Conservation (phyloP, 805 yeast species). For the Nakazawaea ambrosiae region DNA sequence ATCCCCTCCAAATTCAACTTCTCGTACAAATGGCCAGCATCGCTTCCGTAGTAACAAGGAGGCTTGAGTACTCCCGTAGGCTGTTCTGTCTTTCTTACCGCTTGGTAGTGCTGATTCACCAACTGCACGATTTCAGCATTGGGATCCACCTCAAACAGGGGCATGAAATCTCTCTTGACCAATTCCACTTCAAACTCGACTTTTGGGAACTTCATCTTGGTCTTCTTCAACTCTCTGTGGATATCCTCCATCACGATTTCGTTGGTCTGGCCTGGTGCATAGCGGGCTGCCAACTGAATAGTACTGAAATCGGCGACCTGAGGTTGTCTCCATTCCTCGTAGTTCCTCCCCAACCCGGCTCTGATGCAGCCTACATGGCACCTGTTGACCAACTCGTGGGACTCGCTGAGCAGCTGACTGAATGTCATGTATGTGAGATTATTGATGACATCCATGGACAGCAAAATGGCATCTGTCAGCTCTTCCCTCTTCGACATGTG, state of each 20-base stretch:
- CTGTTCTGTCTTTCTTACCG: constrained; percentile 15
- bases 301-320: constrained; percentile 26
- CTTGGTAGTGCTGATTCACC: constrained; percentile 14
- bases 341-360: constrained; percentile 23
- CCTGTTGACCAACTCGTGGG: constrained; percentile 21
- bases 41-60: constrained; percentile 21
- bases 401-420: constrained; percentile 16
- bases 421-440: constrained; percentile 21
- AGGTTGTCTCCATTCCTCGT: constrained; percentile 25
- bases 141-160: constrained; percentile 19
- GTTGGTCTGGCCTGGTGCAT: constrained; percentile 24
- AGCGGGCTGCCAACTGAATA: constrained; percentile 24
- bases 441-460: constrained; percentile 22
- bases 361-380: constrained; percentile 24
- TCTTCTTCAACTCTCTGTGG: constrained; percentile 18
- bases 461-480: constrained; percentile 24
- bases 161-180: constrained; percentile 18
- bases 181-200: constrained; percentile 17
- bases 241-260: constrained; percentile 19
- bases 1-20: constrained; percentile 19
- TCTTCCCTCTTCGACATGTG: constrained; percentile 26
- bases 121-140: constrained; percentile 15
- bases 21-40: constrained; percentile 20
- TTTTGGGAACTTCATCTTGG: constrained; percentile 18
- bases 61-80: constrained; percentile 21